phyloP scores from a whole-genome alignment of 73 alveolate species.

The Breviolum minutum region DNA sequence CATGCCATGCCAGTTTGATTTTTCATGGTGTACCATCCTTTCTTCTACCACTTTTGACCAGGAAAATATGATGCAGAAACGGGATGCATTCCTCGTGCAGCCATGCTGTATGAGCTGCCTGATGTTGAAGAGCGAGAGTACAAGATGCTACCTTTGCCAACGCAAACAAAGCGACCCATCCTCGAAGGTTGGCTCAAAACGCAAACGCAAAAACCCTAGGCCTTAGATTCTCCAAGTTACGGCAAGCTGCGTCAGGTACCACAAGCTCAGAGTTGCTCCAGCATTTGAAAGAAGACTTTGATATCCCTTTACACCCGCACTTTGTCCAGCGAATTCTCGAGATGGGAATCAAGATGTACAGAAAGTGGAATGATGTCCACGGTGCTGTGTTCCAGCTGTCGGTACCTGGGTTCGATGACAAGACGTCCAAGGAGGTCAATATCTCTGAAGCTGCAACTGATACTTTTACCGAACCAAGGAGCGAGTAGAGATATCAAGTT shows the following conservation, averaged over 20 bases:
- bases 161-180: slow-evolving; percentile 37
- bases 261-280: slow-evolving; percentile 60
- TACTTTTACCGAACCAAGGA: neutral
- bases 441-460: neutral
- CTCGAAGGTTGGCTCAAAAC: slow-evolving; percentile 11
- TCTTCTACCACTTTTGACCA: neutral
- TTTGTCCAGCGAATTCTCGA: slow-evolving; percentile 74
- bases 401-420: neutral
- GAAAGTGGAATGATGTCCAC: slow-evolving; percentile 9
- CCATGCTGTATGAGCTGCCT: neutral
- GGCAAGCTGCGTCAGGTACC: slow-evolving; percentile 25
- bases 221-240: neutral
- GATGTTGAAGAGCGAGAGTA: slow-evolving; percentile 33
- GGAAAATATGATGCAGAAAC: slow-evolving; percentile 32
- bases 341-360: slow-evolving; percentile 21
- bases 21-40: neutral
- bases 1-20: neutral
- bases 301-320: slow-evolving; percentile 83
- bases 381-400: slow-evolving; percentile 53
- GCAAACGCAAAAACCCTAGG: neutral
- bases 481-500: no score
- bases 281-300: slow-evolving; percentile 59
- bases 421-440: neutral
- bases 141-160: slow-evolving; percentile 90
- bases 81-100: slow-evolving; percentile 2